Evolutionary conservation across 306 rosid species (phyloP).

Genomic region (Erythrophleum fordii): DNA sequence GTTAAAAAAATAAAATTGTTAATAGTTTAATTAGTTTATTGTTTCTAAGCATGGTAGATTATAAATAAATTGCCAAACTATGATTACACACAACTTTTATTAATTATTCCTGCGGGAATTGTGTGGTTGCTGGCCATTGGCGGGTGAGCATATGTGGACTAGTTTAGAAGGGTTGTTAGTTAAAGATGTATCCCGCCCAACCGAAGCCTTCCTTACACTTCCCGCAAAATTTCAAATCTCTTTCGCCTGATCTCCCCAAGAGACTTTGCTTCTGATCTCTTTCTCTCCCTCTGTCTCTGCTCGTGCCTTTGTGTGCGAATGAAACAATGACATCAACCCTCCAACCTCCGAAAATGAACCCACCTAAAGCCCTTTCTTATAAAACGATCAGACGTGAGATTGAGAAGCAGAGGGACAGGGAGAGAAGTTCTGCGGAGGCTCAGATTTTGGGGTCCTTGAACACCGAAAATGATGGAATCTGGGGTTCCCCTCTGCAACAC

Average conservation of each 20-base stretch:
- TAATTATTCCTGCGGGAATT: neutral
- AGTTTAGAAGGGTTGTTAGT: constrained; percentile 49
- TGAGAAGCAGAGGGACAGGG: constrained; percentile 36
- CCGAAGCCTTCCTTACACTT: constrained; percentile 80
- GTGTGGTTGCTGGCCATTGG: neutral
- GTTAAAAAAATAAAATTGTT: too few species aligned
- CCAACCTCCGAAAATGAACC: constrained; percentile 68
- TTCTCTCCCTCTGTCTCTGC: constrained; percentile 44
- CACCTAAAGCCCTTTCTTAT: constrained; percentile 51
- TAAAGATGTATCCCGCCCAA: constrained; percentile 64
- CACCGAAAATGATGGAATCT: constrained; percentile 77
- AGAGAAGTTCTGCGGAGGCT: neutral
- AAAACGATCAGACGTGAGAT: constrained; percentile 45
- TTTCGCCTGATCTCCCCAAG: constrained; percentile 28
- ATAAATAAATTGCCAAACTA: neutral
- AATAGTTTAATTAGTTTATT: too few species aligned
- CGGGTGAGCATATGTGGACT: constrained; percentile 7
- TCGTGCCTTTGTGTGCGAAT: constrained; percentile 45
- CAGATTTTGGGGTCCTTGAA: constrained; percentile 35
- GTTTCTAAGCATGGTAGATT: neutral
- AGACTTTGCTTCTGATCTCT: constrained; percentile 65
- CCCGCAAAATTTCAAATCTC: constrained; percentile 71
- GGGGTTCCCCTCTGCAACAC: constrained; percentile 74
- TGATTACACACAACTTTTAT: neutral
- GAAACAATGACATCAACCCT: constrained; percentile 70